A percentile compares a stretch with the other conserved stretches of the same genome.
Conservation (phyloP, 768 basidiomycete genomes). For the Lanmaoa pseudosensibilis region DNA sequence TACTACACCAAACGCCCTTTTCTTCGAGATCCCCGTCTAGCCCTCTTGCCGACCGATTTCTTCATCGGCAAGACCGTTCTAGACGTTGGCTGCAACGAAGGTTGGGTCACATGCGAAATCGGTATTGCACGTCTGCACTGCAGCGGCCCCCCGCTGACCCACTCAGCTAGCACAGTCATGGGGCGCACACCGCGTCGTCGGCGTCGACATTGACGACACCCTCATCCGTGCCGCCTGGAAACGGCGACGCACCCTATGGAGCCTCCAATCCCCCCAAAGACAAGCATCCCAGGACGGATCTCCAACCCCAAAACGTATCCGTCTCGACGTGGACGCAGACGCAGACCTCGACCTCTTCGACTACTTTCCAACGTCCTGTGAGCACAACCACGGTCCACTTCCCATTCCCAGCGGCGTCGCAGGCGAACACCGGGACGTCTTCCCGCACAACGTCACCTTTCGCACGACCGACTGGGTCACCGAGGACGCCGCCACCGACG, state of each 20-base stretch:
- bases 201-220: slow-evolving; percentile 82
- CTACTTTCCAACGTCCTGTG: slow-evolving; percentile 78
- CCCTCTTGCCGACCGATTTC: slow-evolving; percentile 52
- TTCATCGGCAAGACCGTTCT: slow-evolving; percentile 62
- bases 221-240: slow-evolving; percentile 79
- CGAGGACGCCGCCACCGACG: slow-evolving; percentile 53
- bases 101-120: slow-evolving; percentile 83
- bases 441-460: slow-evolving; percentile 81
- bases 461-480: slow-evolving; percentile 73
- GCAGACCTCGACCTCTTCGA: slow-evolving; percentile 14
- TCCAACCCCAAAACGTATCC: slow-evolving; percentile 12
- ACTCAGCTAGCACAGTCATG: slow-evolving; percentile 55
- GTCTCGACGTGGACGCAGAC: not conserved
- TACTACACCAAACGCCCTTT: slow-evolving; percentile 78
- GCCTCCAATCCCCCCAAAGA: slow-evolving; percentile 44
- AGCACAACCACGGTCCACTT: slow-evolving; percentile 72
- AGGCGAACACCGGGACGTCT: slow-evolving; percentile 36
- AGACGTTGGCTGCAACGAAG: slow-evolving; percentile 88
- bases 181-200: slow-evolving; percentile 66
- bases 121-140: slow-evolving; percentile 35
- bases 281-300: not conserved
- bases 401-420: slow-evolving; percentile 50
- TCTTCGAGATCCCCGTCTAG: slow-evolving; percentile 61
- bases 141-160: not conserved
- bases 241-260: slow-evolving; percentile 69